phyloP scores from a whole-genome alignment of 495 filamentous ascomycete species.

The Neurospora sp. region DNA sequence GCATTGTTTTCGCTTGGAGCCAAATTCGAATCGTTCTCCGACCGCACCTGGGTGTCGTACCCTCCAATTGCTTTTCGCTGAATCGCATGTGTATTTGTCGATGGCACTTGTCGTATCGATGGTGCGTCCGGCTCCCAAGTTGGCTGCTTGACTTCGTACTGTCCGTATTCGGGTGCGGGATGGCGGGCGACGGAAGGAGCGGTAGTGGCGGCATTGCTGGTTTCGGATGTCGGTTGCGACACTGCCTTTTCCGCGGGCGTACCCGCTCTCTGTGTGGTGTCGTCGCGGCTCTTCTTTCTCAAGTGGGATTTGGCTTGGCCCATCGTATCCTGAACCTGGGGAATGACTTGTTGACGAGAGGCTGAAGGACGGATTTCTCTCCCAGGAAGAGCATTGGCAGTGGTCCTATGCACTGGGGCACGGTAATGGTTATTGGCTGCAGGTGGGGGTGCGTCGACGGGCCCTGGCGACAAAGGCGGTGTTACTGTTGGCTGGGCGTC shows the following conservation, averaged over 20 bases:
- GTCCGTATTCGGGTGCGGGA: slow-evolving; percentile 17
- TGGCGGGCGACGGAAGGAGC: slow-evolving; percentile 9
- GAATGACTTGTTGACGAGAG: slow-evolving; percentile 9
- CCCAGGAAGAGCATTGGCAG: slow-evolving; percentile 18
- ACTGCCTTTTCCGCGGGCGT: background rate
- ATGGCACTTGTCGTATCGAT: slow-evolving; percentile 21
- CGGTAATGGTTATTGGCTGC: slow-evolving; percentile 1
- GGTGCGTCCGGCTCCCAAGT: slow-evolving; percentile 10
- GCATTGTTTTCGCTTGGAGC: slow-evolving; percentile 4
- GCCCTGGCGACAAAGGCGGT: slow-evolving; percentile 4
- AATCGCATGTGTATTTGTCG: slow-evolving; percentile 12
- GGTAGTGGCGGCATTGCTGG: slow-evolving; percentile 1
- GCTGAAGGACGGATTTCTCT: slow-evolving; percentile 22
- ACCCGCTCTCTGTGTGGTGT: background rate
- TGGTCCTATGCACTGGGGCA: slow-evolving; percentile 10
- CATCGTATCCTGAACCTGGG: slow-evolving; percentile 13
- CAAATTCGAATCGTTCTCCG: slow-evolving; percentile 6
- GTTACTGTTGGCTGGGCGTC: slow-evolving; percentile 5
- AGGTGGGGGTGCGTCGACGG: background rate
- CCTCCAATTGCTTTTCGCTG: slow-evolving; percentile 4
- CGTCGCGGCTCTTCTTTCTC: slow-evolving; percentile 3
- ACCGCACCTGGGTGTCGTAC: slow-evolving; percentile 4
- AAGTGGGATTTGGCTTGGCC: slow-evolving; percentile 18
- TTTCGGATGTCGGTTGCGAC: background rate
- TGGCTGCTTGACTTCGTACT: slow-evolving; percentile 12